Evolutionary conservation across 805 yeast species (phyloP).

Genomic region (Pichia phayaonensis): DNA sequence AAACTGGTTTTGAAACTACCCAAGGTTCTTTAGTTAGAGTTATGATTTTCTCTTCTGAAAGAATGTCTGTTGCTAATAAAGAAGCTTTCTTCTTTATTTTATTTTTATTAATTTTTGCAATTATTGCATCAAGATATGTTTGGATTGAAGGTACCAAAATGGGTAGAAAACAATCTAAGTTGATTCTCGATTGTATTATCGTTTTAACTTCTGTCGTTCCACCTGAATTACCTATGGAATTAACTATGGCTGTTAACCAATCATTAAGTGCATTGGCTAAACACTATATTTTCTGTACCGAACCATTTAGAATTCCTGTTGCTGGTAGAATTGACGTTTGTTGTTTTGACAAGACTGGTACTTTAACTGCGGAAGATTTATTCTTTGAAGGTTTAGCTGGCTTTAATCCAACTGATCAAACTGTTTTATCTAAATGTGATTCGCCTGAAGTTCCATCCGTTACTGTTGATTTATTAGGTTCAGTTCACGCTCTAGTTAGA

Average conservation of each 20-base stretch:
- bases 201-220: conserved; percentile 97
- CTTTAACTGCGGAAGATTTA: conserved; percentile 93
- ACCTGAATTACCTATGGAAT: conserved; percentile 98
- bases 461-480: conserved; percentile 71
- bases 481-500: conserved; percentile 93
- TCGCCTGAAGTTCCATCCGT: conserved; percentile 56
- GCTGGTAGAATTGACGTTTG: conserved; percentile 98
- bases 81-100: conserved; percentile 91
- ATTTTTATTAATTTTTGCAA: conserved; percentile 82
- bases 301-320: conserved; percentile 94
- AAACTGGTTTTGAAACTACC: conserved; percentile 97
- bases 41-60: conserved; percentile 94
- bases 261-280: conserved; percentile 85
- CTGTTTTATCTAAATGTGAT: conserved; percentile 43
- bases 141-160: conserved; percentile 96
- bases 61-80: conserved; percentile 91
- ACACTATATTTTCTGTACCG: conserved; percentile 90
- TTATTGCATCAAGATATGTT: conserved; percentile 94
- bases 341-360: conserved; percentile 98
- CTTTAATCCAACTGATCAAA: conserved; percentile 43
- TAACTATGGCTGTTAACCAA: conserved; percentile 94
- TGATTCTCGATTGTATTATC: conserved; percentile 90
- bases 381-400: conserved; percentile 97
- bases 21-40: conserved; percentile 97
- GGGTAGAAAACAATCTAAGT: conserved; percentile 92